Percentiles rank a stretch among this genome's conserved stretches.
Evolutionary conservation across 1,139 yeast genomes (phyloP).

Genomic region (Scheffersomyces lignicola): DNA sequence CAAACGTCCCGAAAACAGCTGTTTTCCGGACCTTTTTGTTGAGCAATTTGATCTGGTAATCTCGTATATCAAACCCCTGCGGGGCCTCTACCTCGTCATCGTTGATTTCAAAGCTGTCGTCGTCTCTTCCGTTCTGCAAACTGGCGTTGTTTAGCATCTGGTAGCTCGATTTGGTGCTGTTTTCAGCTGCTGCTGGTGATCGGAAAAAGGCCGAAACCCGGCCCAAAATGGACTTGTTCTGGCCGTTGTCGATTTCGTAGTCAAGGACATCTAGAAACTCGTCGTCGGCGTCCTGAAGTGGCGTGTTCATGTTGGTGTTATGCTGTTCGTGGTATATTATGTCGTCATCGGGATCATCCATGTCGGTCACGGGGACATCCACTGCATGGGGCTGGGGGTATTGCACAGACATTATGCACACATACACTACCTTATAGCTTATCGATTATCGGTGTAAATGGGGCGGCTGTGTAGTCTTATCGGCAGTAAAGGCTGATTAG

Average conservation of each 20-base stretch:
- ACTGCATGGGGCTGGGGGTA: conserved; percentile 32
- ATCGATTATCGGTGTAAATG: no score
- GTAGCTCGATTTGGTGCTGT: conserved; percentile 6
- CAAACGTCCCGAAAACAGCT: conserved; percentile 11
- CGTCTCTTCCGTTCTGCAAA: conserved; percentile 7
- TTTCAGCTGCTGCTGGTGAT: not conserved
- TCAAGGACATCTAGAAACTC: conserved; percentile 23
- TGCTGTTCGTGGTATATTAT: conserved; percentile 24
- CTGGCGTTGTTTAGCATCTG: conserved; percentile 14
- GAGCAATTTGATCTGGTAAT: conserved; percentile 11
- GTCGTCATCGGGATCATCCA: conserved; percentile 57
- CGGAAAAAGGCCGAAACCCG: conserved; percentile 11
- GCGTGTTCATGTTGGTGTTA: conserved; percentile 2
- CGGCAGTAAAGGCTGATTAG: no score
- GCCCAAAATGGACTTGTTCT: conserved; percentile 3
- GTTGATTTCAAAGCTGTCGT: conserved; percentile 8
- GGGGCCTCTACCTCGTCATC: conserved; percentile 8
- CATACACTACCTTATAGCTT: not conserved
- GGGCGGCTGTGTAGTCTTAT: no score
- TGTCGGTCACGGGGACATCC: conserved; percentile 59
- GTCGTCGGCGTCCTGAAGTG: conserved; percentile 1
- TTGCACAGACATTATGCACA: not conserved
- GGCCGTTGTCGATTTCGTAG: conserved; percentile 16
- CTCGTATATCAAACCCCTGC: conserved; percentile 11
- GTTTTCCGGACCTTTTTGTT: conserved; percentile 13